These are phyloP conservation scores for Moricandia arvensis DNA, from an alignment of 345 rosid species.

Conservation along the genomic window DNA sequence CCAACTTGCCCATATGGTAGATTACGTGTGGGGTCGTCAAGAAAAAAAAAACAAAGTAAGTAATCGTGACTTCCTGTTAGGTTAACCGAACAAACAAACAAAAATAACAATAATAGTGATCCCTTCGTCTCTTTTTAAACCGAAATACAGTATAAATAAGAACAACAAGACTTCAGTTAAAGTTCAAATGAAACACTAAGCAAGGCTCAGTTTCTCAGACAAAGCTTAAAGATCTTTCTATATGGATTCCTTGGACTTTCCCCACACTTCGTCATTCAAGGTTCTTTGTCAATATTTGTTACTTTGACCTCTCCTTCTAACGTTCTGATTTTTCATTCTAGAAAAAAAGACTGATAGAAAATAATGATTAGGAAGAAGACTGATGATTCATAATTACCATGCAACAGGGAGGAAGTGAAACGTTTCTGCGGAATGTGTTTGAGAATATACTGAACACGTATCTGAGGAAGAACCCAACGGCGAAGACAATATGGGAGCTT, in stretches of 20 bases:
- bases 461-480: conserved; percentile 64
- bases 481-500: conserved; percentile 64
- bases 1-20: no score
- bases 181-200: neutral
- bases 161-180: neutral
- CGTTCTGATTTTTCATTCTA: neutral
- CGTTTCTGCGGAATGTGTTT: conserved; percentile 62
- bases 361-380: neutral
- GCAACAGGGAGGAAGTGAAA: conserved; percentile 46
- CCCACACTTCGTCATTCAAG: conserved; percentile 20
- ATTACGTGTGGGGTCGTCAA: no score
- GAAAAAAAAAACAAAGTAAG: no score
- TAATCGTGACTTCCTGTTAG: no score
- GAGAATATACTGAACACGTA: conserved; percentile 61
- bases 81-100: no score
- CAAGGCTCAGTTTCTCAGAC: neutral
- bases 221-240: neutral
- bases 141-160: neutral
- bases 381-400: neutral
- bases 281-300: conserved; percentile 10
- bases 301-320: neutral
- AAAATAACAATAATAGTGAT: no score
- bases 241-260: conserved; percentile 18
- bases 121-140: neutral
- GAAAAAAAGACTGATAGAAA: neutral